Conservation (phyloP, 192 early-diverging fungal species). For the Chytriomyces hyalinus region DNA sequence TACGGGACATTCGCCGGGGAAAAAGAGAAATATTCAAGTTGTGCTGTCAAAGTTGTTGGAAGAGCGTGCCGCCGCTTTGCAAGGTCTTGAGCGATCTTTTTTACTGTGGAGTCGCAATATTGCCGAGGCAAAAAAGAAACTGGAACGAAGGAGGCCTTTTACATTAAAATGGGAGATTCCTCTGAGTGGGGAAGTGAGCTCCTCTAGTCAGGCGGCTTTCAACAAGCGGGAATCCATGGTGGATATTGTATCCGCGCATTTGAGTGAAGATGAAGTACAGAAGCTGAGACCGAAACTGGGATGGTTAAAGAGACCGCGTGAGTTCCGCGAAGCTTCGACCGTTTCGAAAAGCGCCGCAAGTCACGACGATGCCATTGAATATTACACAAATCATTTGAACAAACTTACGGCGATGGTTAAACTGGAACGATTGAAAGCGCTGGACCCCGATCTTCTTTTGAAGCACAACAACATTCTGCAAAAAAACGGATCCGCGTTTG, state of each 20-base stretch:
- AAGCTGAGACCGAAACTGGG: slow-evolving; percentile 35
- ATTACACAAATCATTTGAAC: slow-evolving; percentile 44
- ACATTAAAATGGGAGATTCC: background rate
- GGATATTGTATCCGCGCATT: slow-evolving; percentile 23
- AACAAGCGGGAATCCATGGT: slow-evolving; percentile 20
- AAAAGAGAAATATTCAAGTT: slow-evolving; percentile 14
- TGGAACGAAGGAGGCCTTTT: slow-evolving; percentile 4
- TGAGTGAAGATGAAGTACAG: slow-evolving; percentile 33
- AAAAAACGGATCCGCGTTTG: slow-evolving; percentile 50
- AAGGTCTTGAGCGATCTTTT: slow-evolving; percentile 50
- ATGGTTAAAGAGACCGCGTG: slow-evolving; percentile 5
- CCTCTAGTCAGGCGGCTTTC: too few species aligned
- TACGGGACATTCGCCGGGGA: background rate
- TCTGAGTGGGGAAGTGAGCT: background rate
- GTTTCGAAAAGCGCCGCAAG: background rate
- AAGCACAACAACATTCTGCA: slow-evolving; percentile 22
- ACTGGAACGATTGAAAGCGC: slow-evolving; percentile 31
- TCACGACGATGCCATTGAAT: slow-evolving; percentile 44
- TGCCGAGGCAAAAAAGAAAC: slow-evolving; percentile 21
- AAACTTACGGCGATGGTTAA: slow-evolving; percentile 42
- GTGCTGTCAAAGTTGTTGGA: slow-evolving; percentile 34
- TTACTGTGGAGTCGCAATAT: slow-evolving; percentile 49
- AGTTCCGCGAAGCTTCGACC: background rate
- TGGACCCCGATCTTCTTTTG: background rate
- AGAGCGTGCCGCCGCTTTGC: slow-evolving; percentile 31